Evolutionary conservation across 169 alveolate genomes (phyloP).

Genomic region (Besnoitia besnoiti): DNA sequence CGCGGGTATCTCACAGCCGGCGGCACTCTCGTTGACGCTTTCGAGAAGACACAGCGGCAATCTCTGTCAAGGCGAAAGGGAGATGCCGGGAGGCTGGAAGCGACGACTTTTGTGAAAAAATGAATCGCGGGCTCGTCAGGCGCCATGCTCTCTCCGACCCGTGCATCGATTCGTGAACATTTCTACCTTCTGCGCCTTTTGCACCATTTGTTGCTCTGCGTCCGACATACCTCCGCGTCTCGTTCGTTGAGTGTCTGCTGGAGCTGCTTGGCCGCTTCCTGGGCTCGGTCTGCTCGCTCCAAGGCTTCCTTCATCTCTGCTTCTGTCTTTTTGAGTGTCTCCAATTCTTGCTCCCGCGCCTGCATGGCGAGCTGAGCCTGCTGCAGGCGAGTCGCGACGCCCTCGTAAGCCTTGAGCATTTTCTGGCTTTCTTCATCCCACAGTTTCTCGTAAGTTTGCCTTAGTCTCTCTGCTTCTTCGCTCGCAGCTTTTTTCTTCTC

Average conservation of each 20-base stretch:
- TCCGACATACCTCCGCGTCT: background rate
- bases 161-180: too few relatives aligned
- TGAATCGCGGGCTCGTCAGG: too few relatives aligned
- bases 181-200: too few relatives aligned
- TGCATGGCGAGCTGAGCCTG: constrained; percentile 55
- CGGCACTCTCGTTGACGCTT: too few relatives aligned
- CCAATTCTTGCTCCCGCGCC: constrained; percentile 31
- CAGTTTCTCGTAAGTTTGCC: constrained; percentile 47
- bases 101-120: too few relatives aligned
- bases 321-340: constrained; percentile 4
- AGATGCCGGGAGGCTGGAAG: too few relatives aligned
- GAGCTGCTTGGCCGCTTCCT: background rate
- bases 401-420: constrained; percentile 62
- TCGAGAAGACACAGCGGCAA: too few relatives aligned
- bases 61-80: too few relatives aligned
- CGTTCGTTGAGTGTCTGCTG: background rate
- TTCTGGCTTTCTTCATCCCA: constrained; percentile 65
- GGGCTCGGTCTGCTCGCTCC: background rate
- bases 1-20: too few relatives aligned
- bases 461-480: constrained; percentile 42
- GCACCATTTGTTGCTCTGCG: too few relatives aligned
- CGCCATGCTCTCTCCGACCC: too few relatives aligned
- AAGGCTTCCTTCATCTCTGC: background rate
- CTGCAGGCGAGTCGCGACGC: constrained; percentile 27
- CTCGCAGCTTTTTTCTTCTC: background rate